Evolutionary conservation across 768 basidiomycete species (phyloP), one percentile per base, ranked within the genome.

Genomic region (Candolleomyces eurysporus): DNA sequence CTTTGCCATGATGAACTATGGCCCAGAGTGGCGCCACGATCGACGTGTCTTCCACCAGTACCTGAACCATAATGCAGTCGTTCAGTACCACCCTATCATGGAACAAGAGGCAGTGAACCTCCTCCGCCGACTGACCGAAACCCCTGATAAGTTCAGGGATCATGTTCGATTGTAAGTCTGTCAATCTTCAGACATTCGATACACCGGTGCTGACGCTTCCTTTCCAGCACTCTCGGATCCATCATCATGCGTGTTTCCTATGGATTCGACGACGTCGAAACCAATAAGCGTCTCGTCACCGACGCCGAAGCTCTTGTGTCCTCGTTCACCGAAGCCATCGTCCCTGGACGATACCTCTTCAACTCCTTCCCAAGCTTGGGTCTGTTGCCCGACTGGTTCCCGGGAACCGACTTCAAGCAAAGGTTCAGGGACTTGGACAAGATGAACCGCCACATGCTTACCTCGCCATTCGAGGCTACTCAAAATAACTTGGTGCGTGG

Each of bases 1-100:
- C 74, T 6, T 72, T 21, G 64, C 68, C n/a, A 65, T 70, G 57
- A 65, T 68, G 14, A 66, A 68, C 0, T 74, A 74, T 57, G 69
- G 67, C 11, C 62, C 71, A n/a, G 61, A 61, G 40, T 74, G 73
- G 73, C 62, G 67, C 16, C 65, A 67, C 30, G 68, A 68, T 60
- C 69, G 73, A 42, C 64, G 68, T 39, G 66, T 68, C 7, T 65
- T 63, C 19, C 68, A 69, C 3, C 68, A 71, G 57, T 63, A 65
- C 1, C 61, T 74, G 59, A 64, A 66, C 22, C 69, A 68, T 49
- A 68, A 66, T 36, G 66, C 64, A 13, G 65, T 69, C 7, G 60
- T 64, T 17, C 61, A 65, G 43, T 72, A 71, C 50, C 66, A 65
- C 39, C 67, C 67, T 5, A 62, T 64, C 16, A 72, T 72, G 45